Conservation (phyloP, 345 rosid species). For the Moringa oleifera region DNA sequence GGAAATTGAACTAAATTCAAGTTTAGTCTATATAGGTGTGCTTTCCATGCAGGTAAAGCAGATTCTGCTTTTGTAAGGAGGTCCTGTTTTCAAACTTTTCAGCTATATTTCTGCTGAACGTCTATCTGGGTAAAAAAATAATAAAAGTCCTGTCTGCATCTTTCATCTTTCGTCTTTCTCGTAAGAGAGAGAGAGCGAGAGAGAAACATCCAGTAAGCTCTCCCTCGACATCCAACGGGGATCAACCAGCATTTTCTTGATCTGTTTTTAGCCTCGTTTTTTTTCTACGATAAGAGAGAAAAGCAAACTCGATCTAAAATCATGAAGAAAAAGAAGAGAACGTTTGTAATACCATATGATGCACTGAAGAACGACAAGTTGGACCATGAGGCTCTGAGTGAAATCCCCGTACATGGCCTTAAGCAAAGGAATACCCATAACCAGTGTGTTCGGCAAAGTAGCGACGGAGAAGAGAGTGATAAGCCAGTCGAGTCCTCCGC, state of each 20-base stretch:
- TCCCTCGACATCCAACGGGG: too few species aligned
- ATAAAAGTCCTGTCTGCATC: too few species aligned
- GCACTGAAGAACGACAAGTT: constrained; percentile 47
- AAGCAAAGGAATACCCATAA: constrained; percentile 56
- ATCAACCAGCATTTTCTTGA: too few species aligned
- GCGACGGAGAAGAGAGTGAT: constrained; percentile 47
- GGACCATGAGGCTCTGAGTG: constrained; percentile 50
- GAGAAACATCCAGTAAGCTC: too few species aligned
- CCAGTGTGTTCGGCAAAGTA: constrained; percentile 50
- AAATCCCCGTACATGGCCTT: constrained; percentile 49
- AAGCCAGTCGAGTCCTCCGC: constrained; percentile 41
- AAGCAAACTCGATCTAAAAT: not conserved
- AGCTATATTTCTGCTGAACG: too few species aligned
- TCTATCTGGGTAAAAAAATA: too few species aligned
- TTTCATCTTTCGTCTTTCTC: too few species aligned
- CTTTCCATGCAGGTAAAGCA: not conserved
- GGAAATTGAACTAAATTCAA: not conserved
- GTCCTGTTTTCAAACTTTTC: constrained; percentile 8
- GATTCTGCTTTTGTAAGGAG: too few species aligned
- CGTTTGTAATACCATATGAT: constrained; percentile 32
- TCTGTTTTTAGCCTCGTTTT: too few species aligned
- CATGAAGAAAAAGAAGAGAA: not conserved
- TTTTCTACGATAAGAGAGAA: not conserved
- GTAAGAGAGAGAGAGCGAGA: too few species aligned
- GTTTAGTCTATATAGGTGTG: not conserved